A percentile compares a stretch with the other conserved stretches of the same genome.
These are phyloP conservation scores for Thelonectria olida DNA, from an alignment of 2,329 filamentous ascomycete genomes.

Conservation along the genomic window DNA sequence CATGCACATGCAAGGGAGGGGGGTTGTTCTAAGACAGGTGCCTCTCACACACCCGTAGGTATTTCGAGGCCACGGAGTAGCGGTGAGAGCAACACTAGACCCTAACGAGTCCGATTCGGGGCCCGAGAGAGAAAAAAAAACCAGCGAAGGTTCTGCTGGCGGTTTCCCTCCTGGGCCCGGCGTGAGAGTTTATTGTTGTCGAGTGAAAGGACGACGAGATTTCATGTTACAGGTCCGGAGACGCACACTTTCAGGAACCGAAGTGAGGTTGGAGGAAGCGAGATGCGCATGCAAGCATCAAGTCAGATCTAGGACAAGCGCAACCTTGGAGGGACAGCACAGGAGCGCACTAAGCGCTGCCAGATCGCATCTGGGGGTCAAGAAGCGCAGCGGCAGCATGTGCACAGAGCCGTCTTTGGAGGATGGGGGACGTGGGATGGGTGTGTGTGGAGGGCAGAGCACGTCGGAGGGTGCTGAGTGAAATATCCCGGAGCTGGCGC, in stretches of 20 bases:
- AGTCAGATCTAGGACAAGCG: conserved; percentile 38
- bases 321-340: conserved; percentile 34
- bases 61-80: conserved; percentile 34
- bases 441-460: conserved; percentile 18
- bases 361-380: conserved; percentile 41
- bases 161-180: conserved; percentile 15
- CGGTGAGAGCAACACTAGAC: conserved; percentile 41
- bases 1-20: conserved; percentile 31
- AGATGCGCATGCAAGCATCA: conserved; percentile 41
- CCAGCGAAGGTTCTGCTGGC: conserved; percentile 16
- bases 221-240: background rate
- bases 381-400: conserved; percentile 40
- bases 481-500: conserved; percentile 33
- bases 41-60: conserved; percentile 35
- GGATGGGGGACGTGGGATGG: conserved; percentile 30
- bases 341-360: conserved; percentile 43
- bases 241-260: conserved; percentile 13
- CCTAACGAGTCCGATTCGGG: conserved; percentile 35
- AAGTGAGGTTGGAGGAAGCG: conserved; percentile 27
- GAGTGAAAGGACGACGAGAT: conserved; percentile 1
- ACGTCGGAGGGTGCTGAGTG: conserved; percentile 30
- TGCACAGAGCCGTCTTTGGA: conserved; percentile 38
- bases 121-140: conserved; percentile 22
- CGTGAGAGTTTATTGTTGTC: conserved; percentile 1
- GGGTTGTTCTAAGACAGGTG: conserved; percentile 35